phyloP scores from a whole-genome alignment of 345 rosid species.

The Garcia nutans region DNA sequence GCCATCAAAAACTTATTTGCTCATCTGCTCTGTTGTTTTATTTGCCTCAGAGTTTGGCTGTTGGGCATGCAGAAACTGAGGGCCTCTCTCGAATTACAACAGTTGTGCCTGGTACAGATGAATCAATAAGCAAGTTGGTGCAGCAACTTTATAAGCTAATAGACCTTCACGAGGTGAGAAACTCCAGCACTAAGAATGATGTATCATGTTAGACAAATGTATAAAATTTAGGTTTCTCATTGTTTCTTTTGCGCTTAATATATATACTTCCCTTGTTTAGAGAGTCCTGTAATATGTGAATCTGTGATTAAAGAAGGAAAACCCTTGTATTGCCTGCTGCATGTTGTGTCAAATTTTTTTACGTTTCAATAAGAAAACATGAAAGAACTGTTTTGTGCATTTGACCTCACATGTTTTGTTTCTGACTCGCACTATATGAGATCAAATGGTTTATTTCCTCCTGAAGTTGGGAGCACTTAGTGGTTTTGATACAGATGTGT shows the following conservation, averaged over 20 bases:
- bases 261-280: not conserved
- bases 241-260: not conserved
- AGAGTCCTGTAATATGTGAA: not conserved
- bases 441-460: not conserved
- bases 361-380: not conserved
- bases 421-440: not conserved
- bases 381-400: not conserved
- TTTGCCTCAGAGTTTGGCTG: constrained; percentile 61
- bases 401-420: not conserved
- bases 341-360: not conserved
- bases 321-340: not conserved
- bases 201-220: not conserved
- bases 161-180: constrained; percentile 62
- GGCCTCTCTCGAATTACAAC: constrained; percentile 66
- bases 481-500: not conserved
- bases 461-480: not conserved
- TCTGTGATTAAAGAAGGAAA: not conserved
- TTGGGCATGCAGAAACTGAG: constrained; percentile 60
- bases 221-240: not conserved
- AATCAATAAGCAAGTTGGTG: constrained; percentile 59
- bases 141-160: constrained; percentile 62
- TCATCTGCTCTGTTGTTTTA: constrained; percentile 9
- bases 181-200: not conserved
- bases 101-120: constrained; percentile 66
- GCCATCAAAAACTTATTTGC: not conserved